phyloP scores from a whole-genome alignment of 2,329 filamentous ascomycete genomes.

The Trichoderma harzianum region DNA sequence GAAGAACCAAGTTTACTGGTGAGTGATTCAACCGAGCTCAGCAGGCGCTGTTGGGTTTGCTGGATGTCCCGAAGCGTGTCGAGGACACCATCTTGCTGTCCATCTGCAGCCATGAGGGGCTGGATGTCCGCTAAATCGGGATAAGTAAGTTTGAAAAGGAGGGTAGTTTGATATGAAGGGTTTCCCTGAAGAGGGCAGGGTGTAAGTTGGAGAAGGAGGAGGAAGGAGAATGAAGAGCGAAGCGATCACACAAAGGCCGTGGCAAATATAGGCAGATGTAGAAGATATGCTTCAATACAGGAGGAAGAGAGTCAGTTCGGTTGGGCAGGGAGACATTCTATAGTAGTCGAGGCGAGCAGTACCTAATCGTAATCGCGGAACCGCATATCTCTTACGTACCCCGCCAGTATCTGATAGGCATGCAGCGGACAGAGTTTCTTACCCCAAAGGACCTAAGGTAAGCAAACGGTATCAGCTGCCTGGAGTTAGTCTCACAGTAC shows the following conservation, averaged over 20 bases:
- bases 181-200: background rate
- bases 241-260: background rate
- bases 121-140: background rate
- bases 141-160: background rate
- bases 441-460: background rate
- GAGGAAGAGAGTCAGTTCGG: background rate
- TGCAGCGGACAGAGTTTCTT: background rate
- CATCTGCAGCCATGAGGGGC: slow-evolving; percentile 26
- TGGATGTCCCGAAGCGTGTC: slow-evolving; percentile 40
- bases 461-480: background rate
- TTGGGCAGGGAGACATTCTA: slow-evolving; percentile 12
- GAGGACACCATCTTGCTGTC: slow-evolving; percentile 25
- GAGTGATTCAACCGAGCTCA: slow-evolving; percentile 40
- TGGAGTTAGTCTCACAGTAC: background rate
- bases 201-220: background rate
- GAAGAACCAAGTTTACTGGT: slow-evolving; percentile 29
- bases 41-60: slow-evolving; percentile 40
- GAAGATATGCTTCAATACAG: background rate
- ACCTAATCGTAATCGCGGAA: slow-evolving; percentile 7
- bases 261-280: background rate
- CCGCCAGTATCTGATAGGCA: slow-evolving; percentile 8
- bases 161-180: background rate
- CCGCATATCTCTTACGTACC: slow-evolving; percentile 3
- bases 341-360: background rate
- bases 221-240: background rate